Evolutionary conservation across 2,329 filamentous ascomycete species (phyloP).

Genomic region (Talaromyces rugulosus): DNA sequence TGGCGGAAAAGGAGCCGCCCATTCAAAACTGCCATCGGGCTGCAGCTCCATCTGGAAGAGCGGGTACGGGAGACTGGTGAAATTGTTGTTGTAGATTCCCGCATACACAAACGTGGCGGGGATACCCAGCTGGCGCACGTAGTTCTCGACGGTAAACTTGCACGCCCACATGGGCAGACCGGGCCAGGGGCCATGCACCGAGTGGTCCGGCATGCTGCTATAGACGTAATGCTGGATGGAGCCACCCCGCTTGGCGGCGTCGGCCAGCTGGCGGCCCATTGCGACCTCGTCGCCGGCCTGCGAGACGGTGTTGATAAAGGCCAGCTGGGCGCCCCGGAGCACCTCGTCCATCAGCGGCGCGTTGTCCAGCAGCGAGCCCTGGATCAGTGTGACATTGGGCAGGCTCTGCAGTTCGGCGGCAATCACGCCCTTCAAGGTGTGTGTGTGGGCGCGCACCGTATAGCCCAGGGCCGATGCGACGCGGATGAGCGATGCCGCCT

Average conservation of each 20-base stretch:
- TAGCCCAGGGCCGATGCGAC: slow-evolving; percentile 92
- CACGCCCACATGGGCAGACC: slow-evolving; percentile 84
- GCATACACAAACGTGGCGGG: slow-evolving; percentile 92
- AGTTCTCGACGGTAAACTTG: slow-evolving; percentile 90
- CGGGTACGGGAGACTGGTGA: slow-evolving; percentile 86
- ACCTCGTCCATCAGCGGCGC: slow-evolving; percentile 68
- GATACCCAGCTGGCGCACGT: slow-evolving; percentile 75
- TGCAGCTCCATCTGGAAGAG: slow-evolving; percentile 93
- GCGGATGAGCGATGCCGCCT: slow-evolving; percentile 91
- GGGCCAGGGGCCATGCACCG: slow-evolving; percentile 75
- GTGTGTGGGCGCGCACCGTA: slow-evolving; percentile 85
- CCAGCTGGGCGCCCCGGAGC: slow-evolving; percentile 78
- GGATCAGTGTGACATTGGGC: slow-evolving; percentile 71
- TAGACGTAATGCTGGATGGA: slow-evolving; percentile 86
- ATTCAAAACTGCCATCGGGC: slow-evolving; percentile 78
- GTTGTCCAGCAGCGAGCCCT: slow-evolving; percentile 67
- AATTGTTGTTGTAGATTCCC: slow-evolving; percentile 99
- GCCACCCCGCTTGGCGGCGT: slow-evolving; percentile 78
- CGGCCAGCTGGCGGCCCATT: slow-evolving; percentile 82
- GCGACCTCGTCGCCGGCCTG: slow-evolving; percentile 84
- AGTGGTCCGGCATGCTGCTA: slow-evolving; percentile 95
- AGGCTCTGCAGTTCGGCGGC: slow-evolving; percentile 79
- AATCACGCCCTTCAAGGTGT: slow-evolving; percentile 80
- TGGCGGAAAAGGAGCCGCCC: slow-evolving; percentile 91
- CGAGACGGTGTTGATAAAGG: slow-evolving; percentile 97